Evolutionary conservation across 176 grass and related monocot species (phyloP).

Genomic region (Musa acuminata): DNA sequence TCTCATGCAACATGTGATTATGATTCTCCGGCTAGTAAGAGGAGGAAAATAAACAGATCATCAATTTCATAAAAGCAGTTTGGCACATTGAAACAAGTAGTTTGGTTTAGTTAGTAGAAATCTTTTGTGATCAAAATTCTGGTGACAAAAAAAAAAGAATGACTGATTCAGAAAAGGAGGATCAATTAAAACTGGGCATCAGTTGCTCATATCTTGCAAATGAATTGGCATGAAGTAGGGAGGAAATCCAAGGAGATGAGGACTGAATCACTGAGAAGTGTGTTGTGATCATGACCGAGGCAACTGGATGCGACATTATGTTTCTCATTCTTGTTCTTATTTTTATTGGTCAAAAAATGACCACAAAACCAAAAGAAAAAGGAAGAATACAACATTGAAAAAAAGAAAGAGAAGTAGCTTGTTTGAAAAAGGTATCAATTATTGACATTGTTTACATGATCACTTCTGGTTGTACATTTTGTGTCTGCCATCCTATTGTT

Average conservation of each 20-base stretch:
- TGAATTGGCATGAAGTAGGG: slow-evolving; percentile 4
- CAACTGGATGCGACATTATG: not conserved
- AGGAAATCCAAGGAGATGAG: not conserved
- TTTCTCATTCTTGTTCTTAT: not conserved
- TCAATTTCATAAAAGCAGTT: not conserved
- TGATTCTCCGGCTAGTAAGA: slow-evolving; percentile 48
- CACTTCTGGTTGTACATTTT: slow-evolving; percentile 16
- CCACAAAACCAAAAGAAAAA: slow-evolving; percentile 19
- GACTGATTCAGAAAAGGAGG: not conserved
- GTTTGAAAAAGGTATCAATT: not conserved
- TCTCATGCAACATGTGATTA: slow-evolving; percentile 41
- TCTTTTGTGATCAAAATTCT: slow-evolving; percentile 9
- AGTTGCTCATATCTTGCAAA: not conserved
- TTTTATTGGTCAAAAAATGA: slow-evolving; percentile 1
- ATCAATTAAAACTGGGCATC: not conserved
- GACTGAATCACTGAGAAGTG: not conserved
- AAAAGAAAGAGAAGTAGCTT: not conserved
- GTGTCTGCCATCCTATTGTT: slow-evolving; percentile 37
- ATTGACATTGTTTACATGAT: slow-evolving; percentile 33
- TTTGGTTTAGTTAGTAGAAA: slow-evolving; percentile 19
- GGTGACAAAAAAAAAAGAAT: slow-evolving; percentile 11
- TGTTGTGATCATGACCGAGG: not conserved
- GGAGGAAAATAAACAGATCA: slow-evolving; percentile 55
- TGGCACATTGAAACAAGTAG: not conserved
- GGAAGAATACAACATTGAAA: not conserved